A percentile compares a stretch with the other conserved stretches of the same genome.
Evolutionary conservation across 768 basidiomycete genomes (phyloP).

Genomic region (Tylopilus intermedius): DNA sequence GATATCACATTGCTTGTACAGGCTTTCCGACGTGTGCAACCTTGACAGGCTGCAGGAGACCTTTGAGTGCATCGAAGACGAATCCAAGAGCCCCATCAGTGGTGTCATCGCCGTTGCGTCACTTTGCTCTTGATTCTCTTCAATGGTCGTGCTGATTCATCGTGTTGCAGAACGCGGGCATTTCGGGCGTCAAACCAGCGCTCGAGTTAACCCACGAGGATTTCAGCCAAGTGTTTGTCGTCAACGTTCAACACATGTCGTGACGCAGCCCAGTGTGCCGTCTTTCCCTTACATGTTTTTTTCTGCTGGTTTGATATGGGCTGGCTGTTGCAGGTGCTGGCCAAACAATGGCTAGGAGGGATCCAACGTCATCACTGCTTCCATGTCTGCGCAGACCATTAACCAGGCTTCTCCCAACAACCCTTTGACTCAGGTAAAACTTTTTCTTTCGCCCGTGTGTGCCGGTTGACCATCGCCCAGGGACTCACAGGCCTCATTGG

Average conservation of each 20-base stretch:
- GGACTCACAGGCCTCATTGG: conserved; percentile 18
- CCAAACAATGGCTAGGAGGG: conserved; percentile 31
- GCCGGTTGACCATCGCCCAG: neutral
- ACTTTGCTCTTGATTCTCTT: no score
- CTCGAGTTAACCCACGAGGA: conserved; percentile 52
- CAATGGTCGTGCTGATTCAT: no score
- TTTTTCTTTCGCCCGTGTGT: neutral
- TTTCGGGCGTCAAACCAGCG: conserved; percentile 58
- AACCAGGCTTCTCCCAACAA: conserved; percentile 43
- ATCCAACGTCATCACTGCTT: conserved; percentile 60
- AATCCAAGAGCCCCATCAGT: conserved; percentile 36
- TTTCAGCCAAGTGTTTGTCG: conserved; percentile 49
- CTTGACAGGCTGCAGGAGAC: conserved; percentile 38
- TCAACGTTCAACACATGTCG: conserved; percentile 64
- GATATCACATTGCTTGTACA: conserved; percentile 8
- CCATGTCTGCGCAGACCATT: conserved; percentile 66
- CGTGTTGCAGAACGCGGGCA: conserved; percentile 49
- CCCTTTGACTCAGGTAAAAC: conserved; percentile 46
- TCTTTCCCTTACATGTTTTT: neutral
- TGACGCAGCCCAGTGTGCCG: conserved; percentile 38
- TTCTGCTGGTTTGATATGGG: neutral
- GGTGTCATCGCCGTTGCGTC: conserved; percentile 52
- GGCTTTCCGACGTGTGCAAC: conserved; percentile 59
- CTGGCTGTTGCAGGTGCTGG: conserved; percentile 38
- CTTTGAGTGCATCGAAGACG: conserved; percentile 44